Evolutionary conservation across 495 filamentous ascomycete genomes (phyloP), one percentile per base, ranked within the genome.

Genomic region (Penicillium antarcticum): DNA sequence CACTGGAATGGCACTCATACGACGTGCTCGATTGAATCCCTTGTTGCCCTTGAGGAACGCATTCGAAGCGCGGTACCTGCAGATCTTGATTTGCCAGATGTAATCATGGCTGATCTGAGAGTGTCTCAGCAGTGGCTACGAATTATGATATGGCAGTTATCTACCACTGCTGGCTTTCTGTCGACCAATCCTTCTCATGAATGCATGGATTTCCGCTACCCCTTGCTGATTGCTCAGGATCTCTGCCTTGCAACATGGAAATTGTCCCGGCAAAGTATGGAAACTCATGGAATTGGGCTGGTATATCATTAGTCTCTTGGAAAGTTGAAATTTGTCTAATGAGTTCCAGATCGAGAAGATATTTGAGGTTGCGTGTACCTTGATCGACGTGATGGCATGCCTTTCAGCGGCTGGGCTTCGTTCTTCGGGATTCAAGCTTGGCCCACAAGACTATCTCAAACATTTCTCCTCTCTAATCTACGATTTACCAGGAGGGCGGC

Each of bases 51-150:
- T 17, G 84, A 90, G 58, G 78, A 84, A 58, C 81, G 86, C 55
- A 77, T 91, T 1, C 78, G 74, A 12, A 80, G 86, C 18, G 80
- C 84, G 12, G 68, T 89, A 1, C 86, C 86, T 0, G 55, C 72
- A 0, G 81, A 83, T 50, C 74, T 88, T 37, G 80, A 82, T 43
- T 73, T 78, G 39, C 83, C 81, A 2, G 82, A 89, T 48, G 73
- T 70, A 24, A 80, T 87, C 57, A 74, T 82, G 14, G 71, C 80
- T 17, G 87, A 91, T 52, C 64, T 88, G n/a, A 71, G 79, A 14
- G 74, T 80, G 4, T 88, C 83, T 42, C 88, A 90, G 65, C 80
- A 87, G 57, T 92, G 88, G 88, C 78, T 91, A 8, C 82, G 86
- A 48, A 86, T 83, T 12, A 83, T 85, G 71, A 80, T 86, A 5